phyloP scores from a whole-genome alignment of 768 basidiomycete species.

The Phylloporus scabripes region DNA sequence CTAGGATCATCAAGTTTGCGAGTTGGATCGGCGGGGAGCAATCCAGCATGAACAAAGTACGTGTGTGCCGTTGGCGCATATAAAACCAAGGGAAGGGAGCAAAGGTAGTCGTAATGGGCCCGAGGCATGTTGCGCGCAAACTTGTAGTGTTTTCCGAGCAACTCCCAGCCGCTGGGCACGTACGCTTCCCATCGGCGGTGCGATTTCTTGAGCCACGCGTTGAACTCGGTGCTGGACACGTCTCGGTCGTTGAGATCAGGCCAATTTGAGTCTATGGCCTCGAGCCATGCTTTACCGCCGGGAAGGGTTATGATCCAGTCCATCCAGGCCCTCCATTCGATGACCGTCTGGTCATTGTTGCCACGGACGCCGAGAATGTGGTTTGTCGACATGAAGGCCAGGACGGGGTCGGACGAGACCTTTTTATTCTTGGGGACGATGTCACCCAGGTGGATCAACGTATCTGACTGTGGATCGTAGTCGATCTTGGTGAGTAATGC shows the following conservation, averaged over 20 bases:
- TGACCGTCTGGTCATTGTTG: slow-evolving; percentile 88
- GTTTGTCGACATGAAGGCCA: slow-evolving; percentile 58
- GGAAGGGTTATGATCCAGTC: slow-evolving; percentile 59
- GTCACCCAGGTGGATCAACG: slow-evolving; percentile 81
- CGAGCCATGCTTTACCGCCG: slow-evolving; percentile 49
- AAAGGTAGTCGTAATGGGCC: slow-evolving; percentile 64
- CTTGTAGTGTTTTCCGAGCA: slow-evolving; percentile 72
- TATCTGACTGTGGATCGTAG: slow-evolving; percentile 58
- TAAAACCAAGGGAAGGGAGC: slow-evolving; percentile 65
- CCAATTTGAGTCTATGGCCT: slow-evolving; percentile 44
- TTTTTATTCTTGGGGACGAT: slow-evolving; percentile 58
- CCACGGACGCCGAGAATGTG: slow-evolving; percentile 80
- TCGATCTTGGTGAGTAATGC: slow-evolving; percentile 55
- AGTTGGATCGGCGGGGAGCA: slow-evolving; percentile 67
- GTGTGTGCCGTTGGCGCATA: slow-evolving; percentile 72
- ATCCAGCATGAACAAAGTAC: slow-evolving; percentile 78
- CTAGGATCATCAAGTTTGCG: slow-evolving; percentile 41
- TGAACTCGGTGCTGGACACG: slow-evolving; percentile 13
- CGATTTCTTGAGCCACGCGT: slow-evolving; percentile 37
- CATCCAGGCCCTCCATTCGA: slow-evolving; percentile 88
- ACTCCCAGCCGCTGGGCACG: slow-evolving; percentile 65
- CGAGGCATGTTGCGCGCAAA: slow-evolving; percentile 64
- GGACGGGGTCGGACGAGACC: slow-evolving; percentile 54
- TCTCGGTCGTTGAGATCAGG: slow-evolving; percentile 25
- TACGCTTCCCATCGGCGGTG: slow-evolving; percentile 41